phyloP scores from a whole-genome alignment of 495 filamentous ascomycete species.

The Talaromyces nanjingensis region DNA sequence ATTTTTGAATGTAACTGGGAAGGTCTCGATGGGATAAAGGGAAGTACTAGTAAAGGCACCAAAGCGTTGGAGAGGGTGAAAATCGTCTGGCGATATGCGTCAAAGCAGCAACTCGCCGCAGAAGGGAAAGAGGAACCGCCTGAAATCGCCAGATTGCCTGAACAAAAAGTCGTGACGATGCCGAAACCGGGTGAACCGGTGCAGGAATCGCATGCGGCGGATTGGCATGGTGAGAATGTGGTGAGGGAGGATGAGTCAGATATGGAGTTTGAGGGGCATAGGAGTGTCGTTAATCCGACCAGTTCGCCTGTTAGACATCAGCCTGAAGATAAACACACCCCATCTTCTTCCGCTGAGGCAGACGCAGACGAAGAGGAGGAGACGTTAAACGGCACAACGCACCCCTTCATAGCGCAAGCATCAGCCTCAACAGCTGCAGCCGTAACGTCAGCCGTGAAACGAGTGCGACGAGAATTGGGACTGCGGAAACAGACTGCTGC shows the following conservation, averaged over 20 bases:
- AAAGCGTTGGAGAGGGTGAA: slow-evolving; percentile 75
- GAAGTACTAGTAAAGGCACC: slow-evolving; percentile 70
- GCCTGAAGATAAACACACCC: neutral
- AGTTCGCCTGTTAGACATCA: neutral
- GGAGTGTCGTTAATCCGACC: neutral
- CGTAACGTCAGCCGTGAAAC: slow-evolving; percentile 12
- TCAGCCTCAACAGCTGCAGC: slow-evolving; percentile 10
- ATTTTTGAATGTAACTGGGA: slow-evolving; percentile 63
- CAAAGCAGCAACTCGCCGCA: slow-evolving; percentile 14
- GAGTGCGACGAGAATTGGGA: slow-evolving; percentile 52
- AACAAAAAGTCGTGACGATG: slow-evolving; percentile 43
- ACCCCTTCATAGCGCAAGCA: neutral
- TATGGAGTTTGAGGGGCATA: neutral
- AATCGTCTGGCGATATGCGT: slow-evolving; percentile 70
- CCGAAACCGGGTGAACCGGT: slow-evolving; percentile 58
- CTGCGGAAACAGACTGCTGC: slow-evolving; percentile 53
- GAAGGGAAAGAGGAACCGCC: slow-evolving; percentile 17
- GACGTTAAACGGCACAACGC: neutral
- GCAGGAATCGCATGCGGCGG: slow-evolving; percentile 57
- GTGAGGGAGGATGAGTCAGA: slow-evolving; percentile 24
- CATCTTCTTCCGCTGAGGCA: neutral
- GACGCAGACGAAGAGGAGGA: neutral
- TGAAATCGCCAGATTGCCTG: slow-evolving; percentile 10
- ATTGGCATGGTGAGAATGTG: slow-evolving; percentile 56
- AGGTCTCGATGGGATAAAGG: slow-evolving; percentile 69